Evolutionary conservation across 2,329 filamentous ascomycete genomes (phyloP), one percentile per base, ranked within the genome.

Genomic region (Ophiocordyceps polyrhachis-furcata): DNA sequence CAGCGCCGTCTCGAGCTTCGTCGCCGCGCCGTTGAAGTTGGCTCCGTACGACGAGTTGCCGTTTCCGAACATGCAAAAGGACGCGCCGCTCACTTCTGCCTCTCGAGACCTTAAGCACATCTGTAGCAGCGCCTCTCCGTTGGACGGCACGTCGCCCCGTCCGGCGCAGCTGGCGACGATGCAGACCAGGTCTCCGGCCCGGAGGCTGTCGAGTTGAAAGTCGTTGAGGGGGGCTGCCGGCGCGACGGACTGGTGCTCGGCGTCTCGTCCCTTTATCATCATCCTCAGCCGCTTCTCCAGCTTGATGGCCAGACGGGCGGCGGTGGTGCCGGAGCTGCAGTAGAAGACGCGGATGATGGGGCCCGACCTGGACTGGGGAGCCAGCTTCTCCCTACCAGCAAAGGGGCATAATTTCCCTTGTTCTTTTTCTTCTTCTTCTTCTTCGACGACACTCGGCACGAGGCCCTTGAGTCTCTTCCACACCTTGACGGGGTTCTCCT

Each of bases 21-120:
- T 19, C 20, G 40, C 40, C 12, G 44, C 40, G 8, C 44, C 44
- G 31, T 45, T 45, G 44, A 45, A 45, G 40, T 45, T 45, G 8
- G 11, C 20, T 8, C 40, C 44, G 20, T 45, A 45, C 3, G 44
- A 45, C 2, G 44, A 45, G 29, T 45, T 45, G 15, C 44, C 44
- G 21, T 45, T 45, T 15, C 44, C 44, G 28, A 45, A 45, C 21
- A 45, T 45, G 23, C 44, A 42, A 20, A 35, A 42, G 6, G 40
- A 38, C 1, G 25, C 44, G 4, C 40, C n/a, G 40, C 40, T 42
- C 2, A 40, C 25, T 12, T n/a, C 28, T 0, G 20, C n/a, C 4
- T 31, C 29, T 20, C n/a, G 13, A 5, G 31, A 37, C 13, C 38
- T 45, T n/a, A n/a, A n/a, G 40, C 44, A 45, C 12, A 20, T 42